These are phyloP conservation scores for Daldinia caldariorum DNA, from an alignment of 495 filamentous ascomycete species.

Conservation along the genomic window DNA sequence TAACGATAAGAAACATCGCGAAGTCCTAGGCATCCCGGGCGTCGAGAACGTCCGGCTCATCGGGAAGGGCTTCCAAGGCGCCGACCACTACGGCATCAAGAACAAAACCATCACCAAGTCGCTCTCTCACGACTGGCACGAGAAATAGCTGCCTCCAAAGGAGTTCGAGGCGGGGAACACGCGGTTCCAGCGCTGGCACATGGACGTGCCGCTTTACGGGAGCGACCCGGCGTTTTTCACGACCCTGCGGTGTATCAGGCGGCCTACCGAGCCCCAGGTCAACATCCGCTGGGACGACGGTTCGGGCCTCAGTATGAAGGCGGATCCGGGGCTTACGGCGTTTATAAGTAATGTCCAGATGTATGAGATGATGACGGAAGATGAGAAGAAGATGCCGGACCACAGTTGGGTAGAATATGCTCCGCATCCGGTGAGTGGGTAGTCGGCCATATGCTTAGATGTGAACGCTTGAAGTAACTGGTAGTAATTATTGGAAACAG, in stretches of 20 bases:
- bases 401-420: conserved; percentile 58
- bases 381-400: conserved; percentile 52
- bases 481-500: conserved; percentile 12
- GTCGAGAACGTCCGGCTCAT: conserved; percentile 57
- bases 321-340: conserved; percentile 46
- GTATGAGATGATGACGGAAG: conserved; percentile 51
- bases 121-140: conserved; percentile 52
- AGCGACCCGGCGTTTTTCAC: conserved; percentile 57
- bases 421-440: conserved; percentile 47
- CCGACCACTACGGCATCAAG: conserved; percentile 56
- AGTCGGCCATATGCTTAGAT: conserved; percentile 1
- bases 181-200: conserved; percentile 57
- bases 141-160: conserved; percentile 38
- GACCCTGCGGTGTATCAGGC: conserved; percentile 53
- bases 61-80: conserved; percentile 56
- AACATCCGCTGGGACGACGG: conserved; percentile 57
- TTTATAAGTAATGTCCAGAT: conserved; percentile 49
- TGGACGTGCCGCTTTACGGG: conserved; percentile 57
- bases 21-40: conserved; percentile 53
- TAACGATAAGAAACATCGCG: conserved; percentile 41
- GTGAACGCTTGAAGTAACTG: neutral
- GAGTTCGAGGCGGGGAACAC: conserved; percentile 50
- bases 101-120: conserved; percentile 49
- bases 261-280: conserved; percentile 45
- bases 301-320: conserved; percentile 48